Evolutionary conservation across 306 rosid species (phyloP).

Genomic region (Hylodesmum podocarpum): DNA sequence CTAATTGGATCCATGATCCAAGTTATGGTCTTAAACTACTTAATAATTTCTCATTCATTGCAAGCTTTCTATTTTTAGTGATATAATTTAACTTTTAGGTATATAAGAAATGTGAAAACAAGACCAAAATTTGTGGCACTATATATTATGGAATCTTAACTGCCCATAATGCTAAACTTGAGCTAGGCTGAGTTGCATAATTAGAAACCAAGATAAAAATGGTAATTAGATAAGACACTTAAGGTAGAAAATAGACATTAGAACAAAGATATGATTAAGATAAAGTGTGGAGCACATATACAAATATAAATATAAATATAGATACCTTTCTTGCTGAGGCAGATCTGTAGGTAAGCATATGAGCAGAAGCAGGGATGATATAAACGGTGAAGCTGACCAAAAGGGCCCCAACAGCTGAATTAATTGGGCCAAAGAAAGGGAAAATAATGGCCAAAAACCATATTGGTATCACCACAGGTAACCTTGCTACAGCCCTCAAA

Average conservation of each 20-base stretch:
- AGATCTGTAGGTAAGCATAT: conserved; percentile 75
- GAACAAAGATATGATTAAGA: background rate
- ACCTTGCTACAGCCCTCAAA: conserved; percentile 72
- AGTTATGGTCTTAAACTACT: too few species aligned
- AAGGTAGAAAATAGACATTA: conserved; percentile 22
- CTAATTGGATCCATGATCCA: too few species aligned
- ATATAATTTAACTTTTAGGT: background rate
- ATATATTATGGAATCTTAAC: background rate
- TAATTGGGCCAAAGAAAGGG: conserved; percentile 92
- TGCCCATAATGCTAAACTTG: background rate
- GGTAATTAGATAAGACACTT: background rate
- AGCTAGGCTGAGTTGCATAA: background rate
- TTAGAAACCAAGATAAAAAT: background rate
- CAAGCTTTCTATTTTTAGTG: background rate
- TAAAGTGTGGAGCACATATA: conserved; percentile 20
- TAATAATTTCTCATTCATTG: too few species aligned
- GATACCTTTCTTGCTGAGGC: conserved; percentile 80
- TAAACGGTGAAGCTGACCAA: conserved; percentile 91
- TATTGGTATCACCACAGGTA: conserved; percentile 84
- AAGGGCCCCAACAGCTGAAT: conserved; percentile 90
- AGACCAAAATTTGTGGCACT: background rate
- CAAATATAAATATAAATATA: too few species aligned
- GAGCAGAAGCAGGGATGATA: conserved; percentile 79
- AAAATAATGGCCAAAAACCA: conserved; percentile 86
- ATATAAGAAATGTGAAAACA: background rate